Evolutionary conservation across 2,329 filamentous ascomycete genomes (phyloP), one percentile per base, ranked within the genome.

Genomic region (Cylindrodendrum hubeiense): DNA sequence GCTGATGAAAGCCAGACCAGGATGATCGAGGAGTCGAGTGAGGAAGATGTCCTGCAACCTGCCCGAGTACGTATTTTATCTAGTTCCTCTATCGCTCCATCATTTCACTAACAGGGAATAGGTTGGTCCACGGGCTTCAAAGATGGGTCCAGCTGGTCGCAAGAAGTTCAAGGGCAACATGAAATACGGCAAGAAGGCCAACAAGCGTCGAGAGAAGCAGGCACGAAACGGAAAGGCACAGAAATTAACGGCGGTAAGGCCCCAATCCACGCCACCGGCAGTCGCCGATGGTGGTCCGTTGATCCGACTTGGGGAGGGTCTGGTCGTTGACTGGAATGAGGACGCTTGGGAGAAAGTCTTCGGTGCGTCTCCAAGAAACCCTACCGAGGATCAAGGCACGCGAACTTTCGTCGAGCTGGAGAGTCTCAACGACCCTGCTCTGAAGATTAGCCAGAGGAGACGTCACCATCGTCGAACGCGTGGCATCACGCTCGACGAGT

Each of bases 401-500:
- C 82, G 86, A 43, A 91, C 89, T 0, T 91, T 87, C 79, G 78
- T 79, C 5, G 76, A 84, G 3, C 77, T 86, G 12, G 83, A 88
- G 41, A 85, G 81, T 28, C 79, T 88, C 37, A 83, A 88, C 63
- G 88, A 93, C 76, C 81, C 89, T 2, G 90, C 90, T 30, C 84
- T 98, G 7, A 83, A 88, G 71, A 85, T 87, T 60, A 85, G 84
- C 58, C 91, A 95, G 39, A 83, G 84, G 52, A 83, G 83, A 63
- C 91, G 94, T 8, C 87, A 91, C 79, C 86, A 76, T 28, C 80
- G 81, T 15, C 76, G 78, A 12, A 79, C 78, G 21, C 74, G 90
- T 58, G 96, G 96, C 28, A 91, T 98, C 69, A 91, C 90, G 1
- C 85, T 99, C 5, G 92, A 96, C 22, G 94, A 98, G 72, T 99